phyloP scores from a whole-genome alignment of 2,329 filamentous ascomycete species.

The Talaromyces sp. region DNA sequence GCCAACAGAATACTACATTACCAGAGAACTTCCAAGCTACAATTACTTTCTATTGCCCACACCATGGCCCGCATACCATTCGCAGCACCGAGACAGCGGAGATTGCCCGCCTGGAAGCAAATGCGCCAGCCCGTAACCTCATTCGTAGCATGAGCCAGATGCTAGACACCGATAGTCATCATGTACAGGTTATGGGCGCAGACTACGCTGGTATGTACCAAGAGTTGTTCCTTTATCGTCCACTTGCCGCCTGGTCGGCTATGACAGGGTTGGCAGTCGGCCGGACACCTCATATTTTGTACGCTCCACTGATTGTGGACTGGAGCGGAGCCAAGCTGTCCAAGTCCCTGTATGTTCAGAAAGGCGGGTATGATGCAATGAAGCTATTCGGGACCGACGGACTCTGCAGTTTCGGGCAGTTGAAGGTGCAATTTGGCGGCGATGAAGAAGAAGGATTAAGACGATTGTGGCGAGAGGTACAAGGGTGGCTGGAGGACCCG shows the following conservation, averaged over 20 bases:
- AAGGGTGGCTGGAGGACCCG: constrained; percentile 1
- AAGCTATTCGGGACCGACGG: not conserved
- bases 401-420: not conserved
- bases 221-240: constrained; percentile 1
- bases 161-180: constrained; percentile 4
- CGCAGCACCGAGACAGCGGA: constrained; percentile 1
- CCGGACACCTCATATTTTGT: not conserved
- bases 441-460: not conserved
- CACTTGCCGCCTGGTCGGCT: not conserved
- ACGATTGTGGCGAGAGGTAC: constrained; percentile 1
- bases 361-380: not conserved
- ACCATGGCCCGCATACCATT: not conserved
- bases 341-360: not conserved
- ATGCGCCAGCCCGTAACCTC: constrained; percentile 17
- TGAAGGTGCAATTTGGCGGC: not conserved
- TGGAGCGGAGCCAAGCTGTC: not conserved
- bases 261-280: not conserved
- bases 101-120: constrained; percentile 13
- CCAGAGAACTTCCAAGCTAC: not conserved
- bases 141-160: constrained; percentile 11
- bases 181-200: constrained; percentile 9
- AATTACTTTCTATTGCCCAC: not conserved
- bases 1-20: not conserved
- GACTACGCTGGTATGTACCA: constrained; percentile 21
- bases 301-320: not conserved